phyloP scores from a whole-genome alignment of 2,329 filamentous ascomycete genomes.

The Rhynchosporium graminicola region DNA sequence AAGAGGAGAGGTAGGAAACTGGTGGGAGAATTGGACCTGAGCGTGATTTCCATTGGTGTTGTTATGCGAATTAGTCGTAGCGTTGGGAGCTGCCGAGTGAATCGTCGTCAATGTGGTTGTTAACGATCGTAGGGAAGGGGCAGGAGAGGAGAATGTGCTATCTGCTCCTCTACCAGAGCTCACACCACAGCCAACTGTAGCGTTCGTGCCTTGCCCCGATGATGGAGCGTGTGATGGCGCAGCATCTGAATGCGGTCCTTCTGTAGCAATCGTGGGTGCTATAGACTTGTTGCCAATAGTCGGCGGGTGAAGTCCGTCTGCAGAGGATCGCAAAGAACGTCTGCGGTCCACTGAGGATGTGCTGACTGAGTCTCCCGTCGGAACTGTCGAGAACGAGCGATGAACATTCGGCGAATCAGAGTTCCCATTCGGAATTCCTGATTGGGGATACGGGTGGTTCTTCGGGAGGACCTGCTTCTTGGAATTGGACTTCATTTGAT shows the following conservation, averaged over 20 bases:
- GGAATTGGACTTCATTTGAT: slow-evolving; percentile 45
- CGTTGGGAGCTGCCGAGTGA: slow-evolving; percentile 67
- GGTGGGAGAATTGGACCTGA: slow-evolving; percentile 63
- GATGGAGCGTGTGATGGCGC: slow-evolving; percentile 72
- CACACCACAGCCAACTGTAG: slow-evolving; percentile 67
- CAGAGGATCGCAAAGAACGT: slow-evolving; percentile 61
- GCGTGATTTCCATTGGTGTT: slow-evolving; percentile 32
- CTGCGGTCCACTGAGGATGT: slow-evolving; percentile 55
- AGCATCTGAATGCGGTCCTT: slow-evolving; percentile 71
- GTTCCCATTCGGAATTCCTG: slow-evolving; percentile 56
- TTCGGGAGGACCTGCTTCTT: slow-evolving; percentile 58
- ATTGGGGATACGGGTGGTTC: slow-evolving; percentile 83
- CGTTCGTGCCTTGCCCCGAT: slow-evolving; percentile 71
- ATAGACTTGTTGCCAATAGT: slow-evolving; percentile 64
- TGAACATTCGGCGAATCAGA: slow-evolving; percentile 45
- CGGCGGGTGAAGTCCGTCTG: slow-evolving; percentile 59
- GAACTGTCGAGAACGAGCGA: slow-evolving; percentile 58
- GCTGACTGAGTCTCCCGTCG: slow-evolving; percentile 50
- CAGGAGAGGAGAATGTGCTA: slow-evolving; percentile 80
- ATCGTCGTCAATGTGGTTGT: slow-evolving; percentile 86
- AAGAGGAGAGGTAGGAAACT: slow-evolving; percentile 63
- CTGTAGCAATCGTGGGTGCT: slow-evolving; percentile 71
- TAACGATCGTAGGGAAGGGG: slow-evolving; percentile 76
- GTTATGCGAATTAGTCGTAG: slow-evolving; percentile 46
- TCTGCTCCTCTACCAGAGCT: slow-evolving; percentile 67